These are phyloP conservation scores for Actinomucor elegans DNA, from an alignment of 371 early-diverging fungal species.

Conservation along the genomic window DNA sequence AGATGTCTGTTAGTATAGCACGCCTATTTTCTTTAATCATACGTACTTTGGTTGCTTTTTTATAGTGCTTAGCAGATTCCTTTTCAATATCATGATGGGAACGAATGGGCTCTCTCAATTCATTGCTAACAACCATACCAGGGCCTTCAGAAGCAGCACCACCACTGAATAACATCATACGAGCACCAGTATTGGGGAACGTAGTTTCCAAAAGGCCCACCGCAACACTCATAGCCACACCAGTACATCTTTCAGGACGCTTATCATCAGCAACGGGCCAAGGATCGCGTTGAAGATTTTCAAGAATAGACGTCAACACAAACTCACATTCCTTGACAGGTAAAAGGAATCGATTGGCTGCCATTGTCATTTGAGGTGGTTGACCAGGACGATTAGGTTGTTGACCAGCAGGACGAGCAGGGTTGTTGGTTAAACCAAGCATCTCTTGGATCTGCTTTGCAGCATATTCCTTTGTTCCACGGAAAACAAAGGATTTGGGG, in stretches of 20 bases:
- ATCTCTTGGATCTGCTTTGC: conserved; percentile 95
- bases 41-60: conserved; percentile 82
- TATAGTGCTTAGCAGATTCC: conserved; percentile 90
- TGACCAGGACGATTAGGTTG: conserved; percentile 70
- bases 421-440: conserved; percentile 74
- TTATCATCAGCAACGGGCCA: conserved; percentile 97
- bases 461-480: conserved; percentile 96
- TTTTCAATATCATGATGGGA: conserved; percentile 98
- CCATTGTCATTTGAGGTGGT: conserved; percentile 42
- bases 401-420: conserved; percentile 53
- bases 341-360: conserved; percentile 80
- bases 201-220: conserved; percentile 92
- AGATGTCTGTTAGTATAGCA: too few species aligned
- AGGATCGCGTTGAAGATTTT: conserved; percentile 97
- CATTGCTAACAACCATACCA: conserved; percentile 93
- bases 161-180: conserved; percentile 97
- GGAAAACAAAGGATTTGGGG: conserved; percentile 97
- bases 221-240: conserved; percentile 97
- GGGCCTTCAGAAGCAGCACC: conserved; percentile 99
- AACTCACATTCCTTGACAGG: conserved; percentile 95
- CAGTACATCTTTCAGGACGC: conserved; percentile 97
- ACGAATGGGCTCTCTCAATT: conserved; percentile 94
- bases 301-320: conserved; percentile 90
- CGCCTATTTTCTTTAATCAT: neutral
- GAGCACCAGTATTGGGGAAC: conserved; percentile 93